Evolutionary conservation across 75 land plant species (phyloP).

Genomic region (Isoetes taiwanensis): DNA sequence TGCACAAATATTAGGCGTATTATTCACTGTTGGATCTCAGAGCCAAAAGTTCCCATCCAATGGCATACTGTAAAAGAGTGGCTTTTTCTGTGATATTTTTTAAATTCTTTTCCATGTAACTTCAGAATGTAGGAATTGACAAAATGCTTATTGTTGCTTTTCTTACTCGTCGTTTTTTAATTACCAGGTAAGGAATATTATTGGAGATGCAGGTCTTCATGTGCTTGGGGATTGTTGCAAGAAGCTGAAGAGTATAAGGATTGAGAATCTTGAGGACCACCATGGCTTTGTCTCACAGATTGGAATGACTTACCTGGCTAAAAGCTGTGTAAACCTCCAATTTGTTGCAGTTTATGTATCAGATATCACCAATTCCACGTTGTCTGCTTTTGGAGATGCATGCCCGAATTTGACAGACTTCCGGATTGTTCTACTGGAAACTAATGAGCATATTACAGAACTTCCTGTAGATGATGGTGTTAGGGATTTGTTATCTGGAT

Average conservation of each 20-base stretch:
- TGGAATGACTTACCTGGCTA: conserved; percentile 57
- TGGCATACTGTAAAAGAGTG: no score
- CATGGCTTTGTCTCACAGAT: conserved; percentile 60
- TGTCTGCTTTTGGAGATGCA: conserved; percentile 45
- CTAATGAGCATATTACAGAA: conserved; percentile 38
- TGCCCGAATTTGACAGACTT: conserved; percentile 59
- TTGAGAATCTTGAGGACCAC: conserved; percentile 65
- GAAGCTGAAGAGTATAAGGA: conserved; percentile 55
- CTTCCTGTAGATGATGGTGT: conserved; percentile 93
- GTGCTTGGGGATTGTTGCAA: conserved; percentile 54
- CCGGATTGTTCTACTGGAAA: conserved; percentile 71
- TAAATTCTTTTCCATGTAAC: no score
- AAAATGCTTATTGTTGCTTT: no score
- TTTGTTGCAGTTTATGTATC: conserved; percentile 66
- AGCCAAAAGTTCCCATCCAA: no score
- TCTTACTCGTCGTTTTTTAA: no score
- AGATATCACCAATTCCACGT: conserved; percentile 62
- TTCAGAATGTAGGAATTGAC: no score
- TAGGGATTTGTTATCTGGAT: conserved; percentile 52
- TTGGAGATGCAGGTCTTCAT: conserved; percentile 87
- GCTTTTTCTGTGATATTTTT: no score
- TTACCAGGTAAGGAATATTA: conserved; percentile 55
- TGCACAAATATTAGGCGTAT: no score
- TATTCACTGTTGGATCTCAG: no score
- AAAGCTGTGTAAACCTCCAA: conserved; percentile 54